phyloP scores from a whole-genome alignment of 202 grass and related monocot genomes.

The Setaria viridis region DNA sequence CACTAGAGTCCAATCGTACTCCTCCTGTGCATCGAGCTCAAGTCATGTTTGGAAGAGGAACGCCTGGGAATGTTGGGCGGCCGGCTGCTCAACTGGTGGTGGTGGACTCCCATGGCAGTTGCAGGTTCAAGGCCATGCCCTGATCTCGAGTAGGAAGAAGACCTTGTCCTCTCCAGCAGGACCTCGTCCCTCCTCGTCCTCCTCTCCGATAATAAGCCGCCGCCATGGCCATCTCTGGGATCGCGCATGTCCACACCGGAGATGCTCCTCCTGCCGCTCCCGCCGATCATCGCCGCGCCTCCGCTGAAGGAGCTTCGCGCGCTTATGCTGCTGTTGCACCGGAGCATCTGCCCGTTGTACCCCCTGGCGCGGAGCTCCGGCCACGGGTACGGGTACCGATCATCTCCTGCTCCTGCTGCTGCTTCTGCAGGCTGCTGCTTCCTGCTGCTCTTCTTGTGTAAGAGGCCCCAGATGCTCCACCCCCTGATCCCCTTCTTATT shows the following conservation, averaged over 20 bases:
- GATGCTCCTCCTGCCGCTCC: slow-evolving; percentile 61
- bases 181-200: slow-evolving; percentile 77
- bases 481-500: slow-evolving; percentile 60
- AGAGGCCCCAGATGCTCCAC: slow-evolving; percentile 86
- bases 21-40: not conserved
- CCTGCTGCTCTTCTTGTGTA: slow-evolving; percentile 60
- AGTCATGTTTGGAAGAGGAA: not conserved
- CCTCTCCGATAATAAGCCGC: not conserved
- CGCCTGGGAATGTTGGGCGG: slow-evolving; percentile 29
- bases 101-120: too few relatives aligned
- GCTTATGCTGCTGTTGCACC: slow-evolving; percentile 82
- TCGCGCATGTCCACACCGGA: slow-evolving; percentile 54
- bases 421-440: slow-evolving; percentile 24
- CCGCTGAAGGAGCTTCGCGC: slow-evolving; percentile 66
- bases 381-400: slow-evolving; percentile 50
- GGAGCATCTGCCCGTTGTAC: slow-evolving; percentile 66
- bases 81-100: too few relatives aligned
- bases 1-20: slow-evolving; percentile 20
- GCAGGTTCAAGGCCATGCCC: slow-evolving; percentile 48
- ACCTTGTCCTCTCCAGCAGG: slow-evolving; percentile 70
- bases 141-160: slow-evolving; percentile 32
- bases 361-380: slow-evolving; percentile 62
- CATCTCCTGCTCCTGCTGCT: not conserved
- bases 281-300: slow-evolving; percentile 23
- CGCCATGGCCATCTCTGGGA: slow-evolving; percentile 3